These are phyloP conservation scores for Vitis labrusca DNA, from an alignment of 164 flowering plant genomes.

Conservation along the genomic window DNA sequence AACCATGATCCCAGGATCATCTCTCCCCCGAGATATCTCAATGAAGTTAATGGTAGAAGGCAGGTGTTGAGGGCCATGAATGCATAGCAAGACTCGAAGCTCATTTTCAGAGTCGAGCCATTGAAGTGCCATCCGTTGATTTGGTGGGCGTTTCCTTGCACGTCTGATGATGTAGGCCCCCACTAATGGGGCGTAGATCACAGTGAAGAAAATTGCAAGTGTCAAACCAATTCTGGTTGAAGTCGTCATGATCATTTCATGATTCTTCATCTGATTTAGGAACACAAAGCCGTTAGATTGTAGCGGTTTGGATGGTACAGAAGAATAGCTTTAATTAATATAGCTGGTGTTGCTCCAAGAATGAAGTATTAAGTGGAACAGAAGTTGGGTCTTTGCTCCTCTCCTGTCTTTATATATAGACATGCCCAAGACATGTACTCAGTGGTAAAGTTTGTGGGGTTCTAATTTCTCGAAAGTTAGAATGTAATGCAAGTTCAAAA, in stretches of 20 bases:
- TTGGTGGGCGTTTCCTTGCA: conserved; percentile 42
- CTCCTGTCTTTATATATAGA: too few species aligned
- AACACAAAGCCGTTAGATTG: too few species aligned
- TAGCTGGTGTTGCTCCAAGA: too few species aligned
- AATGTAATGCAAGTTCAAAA: too few species aligned
- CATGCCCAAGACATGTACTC: too few species aligned
- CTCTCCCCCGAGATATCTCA: conserved; percentile 52
- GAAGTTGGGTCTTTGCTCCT: too few species aligned
- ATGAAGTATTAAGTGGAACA: too few species aligned
- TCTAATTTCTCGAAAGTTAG: too few species aligned
- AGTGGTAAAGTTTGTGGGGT: too few species aligned
- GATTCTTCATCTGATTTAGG: conserved; percentile 21
- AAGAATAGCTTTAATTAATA: too few species aligned
- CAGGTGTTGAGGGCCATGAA: conserved; percentile 50
- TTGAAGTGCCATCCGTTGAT: conserved; percentile 53
- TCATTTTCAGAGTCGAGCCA: conserved; percentile 50
- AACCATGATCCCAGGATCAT: conserved; percentile 39
- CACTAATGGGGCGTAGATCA: conserved; percentile 45
- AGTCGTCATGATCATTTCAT: neutral
- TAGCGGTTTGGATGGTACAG: too few species aligned
- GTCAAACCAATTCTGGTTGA: conserved; percentile 29
- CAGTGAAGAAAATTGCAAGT: conserved; percentile 29
- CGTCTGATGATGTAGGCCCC: conserved; percentile 45
- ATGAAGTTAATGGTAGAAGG: conserved; percentile 54
- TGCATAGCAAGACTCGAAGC: conserved; percentile 53